Conservation (phyloP, 371 early-diverging fungal genomes). For the Mortierella sp. region DNA sequence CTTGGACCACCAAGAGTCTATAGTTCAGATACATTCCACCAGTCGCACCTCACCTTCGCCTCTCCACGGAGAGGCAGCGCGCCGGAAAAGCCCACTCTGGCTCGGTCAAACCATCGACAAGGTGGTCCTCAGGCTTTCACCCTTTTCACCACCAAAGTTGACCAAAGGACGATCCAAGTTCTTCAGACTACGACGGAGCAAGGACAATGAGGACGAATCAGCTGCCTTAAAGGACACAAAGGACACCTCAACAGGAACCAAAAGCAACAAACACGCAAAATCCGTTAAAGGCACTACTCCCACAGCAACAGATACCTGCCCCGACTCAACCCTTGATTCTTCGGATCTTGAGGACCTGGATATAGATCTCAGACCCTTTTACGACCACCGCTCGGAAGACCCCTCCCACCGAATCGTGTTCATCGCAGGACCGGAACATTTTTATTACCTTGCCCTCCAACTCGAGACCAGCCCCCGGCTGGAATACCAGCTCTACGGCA, state of each 20-base stretch:
- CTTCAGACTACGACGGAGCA: background rate
- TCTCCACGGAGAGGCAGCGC: background rate
- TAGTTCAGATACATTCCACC: background rate
- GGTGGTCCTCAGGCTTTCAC: background rate
- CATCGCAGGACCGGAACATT: constrained; percentile 52
- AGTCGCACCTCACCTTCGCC: background rate
- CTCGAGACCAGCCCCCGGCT: constrained; percentile 42
- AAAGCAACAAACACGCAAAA: background rate
- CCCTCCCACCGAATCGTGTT: constrained; percentile 32
- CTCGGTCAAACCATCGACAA: background rate
- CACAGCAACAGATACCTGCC: background rate
- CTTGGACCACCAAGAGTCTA: background rate
- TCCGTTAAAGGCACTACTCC: background rate
- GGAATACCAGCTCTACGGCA: constrained; percentile 53
- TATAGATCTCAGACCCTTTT: constrained; percentile 36
- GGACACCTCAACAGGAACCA: background rate
- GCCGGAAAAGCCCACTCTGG: constrained; percentile 5
- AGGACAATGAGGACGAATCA: background rate
- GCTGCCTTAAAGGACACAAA: background rate
- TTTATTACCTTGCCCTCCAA: constrained; percentile 50
- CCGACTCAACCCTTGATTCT: background rate
- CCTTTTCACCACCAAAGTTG: background rate
- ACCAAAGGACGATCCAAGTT: background rate
- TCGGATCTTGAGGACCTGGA: constrained; percentile 5
- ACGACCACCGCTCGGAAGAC: constrained; percentile 35